These are phyloP conservation scores for Candida alai DNA, from an alignment of 805 yeast species.

Conservation along the genomic window DNA sequence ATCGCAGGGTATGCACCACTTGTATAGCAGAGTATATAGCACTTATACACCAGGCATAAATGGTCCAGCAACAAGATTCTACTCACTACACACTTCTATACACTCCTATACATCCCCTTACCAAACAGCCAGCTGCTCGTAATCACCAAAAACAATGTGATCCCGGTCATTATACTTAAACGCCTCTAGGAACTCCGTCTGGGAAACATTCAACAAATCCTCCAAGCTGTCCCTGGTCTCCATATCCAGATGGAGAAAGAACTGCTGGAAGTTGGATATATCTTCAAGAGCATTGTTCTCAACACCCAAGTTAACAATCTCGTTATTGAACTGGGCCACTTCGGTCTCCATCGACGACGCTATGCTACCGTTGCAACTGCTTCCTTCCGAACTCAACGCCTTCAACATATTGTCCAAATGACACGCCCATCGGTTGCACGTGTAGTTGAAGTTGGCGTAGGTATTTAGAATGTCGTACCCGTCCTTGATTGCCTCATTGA, in stretches of 20 bases:
- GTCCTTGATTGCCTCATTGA: slow-evolving; percentile 4
- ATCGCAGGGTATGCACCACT: too few relatives aligned
- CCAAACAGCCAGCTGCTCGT: too few relatives aligned
- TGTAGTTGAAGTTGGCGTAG: slow-evolving; percentile 2
- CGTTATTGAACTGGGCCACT: slow-evolving; percentile 6
- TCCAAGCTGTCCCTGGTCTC: neutral
- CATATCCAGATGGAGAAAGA: slow-evolving; percentile 1
- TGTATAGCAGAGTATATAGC: too few relatives aligned
- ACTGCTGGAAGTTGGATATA: slow-evolving; percentile 6
- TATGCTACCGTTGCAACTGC: neutral
- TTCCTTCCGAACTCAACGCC: slow-evolving; percentile 3
- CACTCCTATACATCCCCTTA: too few relatives aligned
- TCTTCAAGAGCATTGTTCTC: slow-evolving; percentile 7
- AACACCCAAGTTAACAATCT: slow-evolving; percentile 5
- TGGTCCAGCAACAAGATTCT: too few relatives aligned
- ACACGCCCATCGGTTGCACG: slow-evolving; percentile 5
- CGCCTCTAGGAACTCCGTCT: slow-evolving; percentile 2
- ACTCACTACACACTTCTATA: too few relatives aligned
- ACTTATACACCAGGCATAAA: too few relatives aligned
- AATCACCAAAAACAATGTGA: slow-evolving; percentile 4
- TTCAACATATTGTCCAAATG: slow-evolving; percentile 6
- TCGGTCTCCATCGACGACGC: slow-evolving; percentile 1
- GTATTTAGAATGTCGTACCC: slow-evolving; percentile 2
- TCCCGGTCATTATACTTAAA: slow-evolving; percentile 6
- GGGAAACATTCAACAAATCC: slow-evolving; percentile 1